Evolutionary conservation across 2,329 filamentous ascomycete species (phyloP).

Genomic region (Aspergillus ochraceoroseus): DNA sequence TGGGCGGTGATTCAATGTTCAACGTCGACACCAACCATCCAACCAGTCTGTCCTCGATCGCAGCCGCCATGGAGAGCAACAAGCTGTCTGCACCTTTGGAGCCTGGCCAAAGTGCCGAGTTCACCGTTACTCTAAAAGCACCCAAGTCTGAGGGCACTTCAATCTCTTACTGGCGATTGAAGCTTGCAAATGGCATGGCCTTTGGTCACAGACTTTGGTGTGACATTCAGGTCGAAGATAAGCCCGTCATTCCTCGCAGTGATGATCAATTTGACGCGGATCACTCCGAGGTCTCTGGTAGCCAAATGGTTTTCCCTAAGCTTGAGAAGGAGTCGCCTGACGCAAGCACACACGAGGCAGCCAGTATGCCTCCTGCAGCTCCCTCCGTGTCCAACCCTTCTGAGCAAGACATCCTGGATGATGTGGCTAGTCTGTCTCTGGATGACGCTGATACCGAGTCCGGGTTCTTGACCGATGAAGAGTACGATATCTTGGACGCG

Average conservation of each 20-base stretch:
- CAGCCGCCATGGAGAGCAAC: conserved; percentile 76
- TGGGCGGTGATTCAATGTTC: conserved; percentile 95
- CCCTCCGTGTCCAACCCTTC: conserved; percentile 43
- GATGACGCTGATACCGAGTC: conserved; percentile 51
- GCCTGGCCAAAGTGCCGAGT: conserved; percentile 69
- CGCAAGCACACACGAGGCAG: conserved; percentile 65
- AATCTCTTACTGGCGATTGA: conserved; percentile 96
- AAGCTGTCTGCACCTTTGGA: conserved; percentile 63
- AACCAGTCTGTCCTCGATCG: conserved; percentile 70
- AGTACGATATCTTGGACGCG: conserved; percentile 95
- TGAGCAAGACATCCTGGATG: conserved; percentile 50
- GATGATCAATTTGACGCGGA: conserved; percentile 22
- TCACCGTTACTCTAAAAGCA: conserved; percentile 79
- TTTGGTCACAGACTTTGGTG: conserved; percentile 97
- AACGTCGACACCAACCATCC: conserved; percentile 76
- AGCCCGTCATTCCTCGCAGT: conserved; percentile 6
- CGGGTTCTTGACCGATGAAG: conserved; percentile 91
- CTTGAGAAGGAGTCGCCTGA: conserved; percentile 88
- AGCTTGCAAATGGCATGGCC: conserved; percentile 69
- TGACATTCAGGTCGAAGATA: conserved; percentile 60
- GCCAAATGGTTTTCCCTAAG: conserved; percentile 94
- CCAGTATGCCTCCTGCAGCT: conserved; percentile 29
- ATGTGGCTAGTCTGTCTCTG: conserved; percentile 55
- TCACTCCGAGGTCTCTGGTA: conserved; percentile 43
- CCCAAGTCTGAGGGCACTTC: conserved; percentile 69